Conservation (phyloP, 257 asterid species). For the Solanum sitiens region DNA sequence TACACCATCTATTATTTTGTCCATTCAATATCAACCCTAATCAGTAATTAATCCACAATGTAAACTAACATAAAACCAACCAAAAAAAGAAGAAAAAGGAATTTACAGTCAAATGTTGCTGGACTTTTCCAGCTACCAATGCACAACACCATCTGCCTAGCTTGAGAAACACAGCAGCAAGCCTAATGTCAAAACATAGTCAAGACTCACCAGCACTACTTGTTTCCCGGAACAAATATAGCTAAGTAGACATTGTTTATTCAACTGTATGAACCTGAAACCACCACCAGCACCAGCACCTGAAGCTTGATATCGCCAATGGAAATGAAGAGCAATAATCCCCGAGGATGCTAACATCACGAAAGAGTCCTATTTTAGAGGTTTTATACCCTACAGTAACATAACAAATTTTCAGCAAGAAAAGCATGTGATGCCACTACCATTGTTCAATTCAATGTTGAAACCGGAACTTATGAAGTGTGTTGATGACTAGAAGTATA, state of each 20-base stretch:
- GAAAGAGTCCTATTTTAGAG: neutral
- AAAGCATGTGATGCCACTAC: neutral
- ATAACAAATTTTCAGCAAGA: neutral
- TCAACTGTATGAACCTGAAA: neutral
- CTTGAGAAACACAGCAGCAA: neutral
- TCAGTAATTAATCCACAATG: neutral
- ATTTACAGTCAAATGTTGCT: neutral
- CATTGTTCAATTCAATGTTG: neutral
- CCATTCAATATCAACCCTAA: neutral
- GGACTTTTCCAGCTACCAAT: neutral
- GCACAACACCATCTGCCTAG: neutral
- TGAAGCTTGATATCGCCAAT: neutral
- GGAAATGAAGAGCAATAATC: neutral
- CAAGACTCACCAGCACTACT: neutral
- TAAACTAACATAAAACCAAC: neutral
- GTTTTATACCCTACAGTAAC: slow-evolving; percentile 6
- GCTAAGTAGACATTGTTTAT: neutral
- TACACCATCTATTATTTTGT: neutral
- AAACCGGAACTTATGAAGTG: neutral
- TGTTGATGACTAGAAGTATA: neutral
- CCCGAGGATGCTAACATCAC: neutral
- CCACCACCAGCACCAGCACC: neutral
- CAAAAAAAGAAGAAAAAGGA: neutral
- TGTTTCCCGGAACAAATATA: neutral
- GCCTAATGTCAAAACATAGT: neutral